Percentiles rank a stretch among this genome's conserved stretches.
phyloP scores from a whole-genome alignment of 2,329 filamentous ascomycete genomes.

The Cadophora sp. region DNA sequence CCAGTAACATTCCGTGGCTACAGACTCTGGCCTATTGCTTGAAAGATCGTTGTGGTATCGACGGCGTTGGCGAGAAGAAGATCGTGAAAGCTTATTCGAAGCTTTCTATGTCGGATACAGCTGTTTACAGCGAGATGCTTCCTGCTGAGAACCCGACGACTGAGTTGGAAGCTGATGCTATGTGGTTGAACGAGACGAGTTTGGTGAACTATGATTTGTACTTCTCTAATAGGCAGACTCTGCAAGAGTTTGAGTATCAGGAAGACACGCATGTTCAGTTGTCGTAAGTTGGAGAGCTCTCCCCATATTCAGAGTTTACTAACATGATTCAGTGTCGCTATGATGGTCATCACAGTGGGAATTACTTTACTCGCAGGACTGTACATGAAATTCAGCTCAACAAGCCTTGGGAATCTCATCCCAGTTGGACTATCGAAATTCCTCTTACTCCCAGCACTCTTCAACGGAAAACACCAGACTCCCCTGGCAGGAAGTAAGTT shows the following conservation, averaged over 20 bases:
- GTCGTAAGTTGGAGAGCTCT: constrained; percentile 5
- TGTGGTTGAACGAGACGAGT: constrained; percentile 24
- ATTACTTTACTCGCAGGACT: constrained; percentile 1
- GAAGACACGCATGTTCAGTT: constrained; percentile 21
- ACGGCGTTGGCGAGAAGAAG: constrained; percentile 14
- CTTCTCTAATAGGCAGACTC: constrained; percentile 15
- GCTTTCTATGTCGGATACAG: constrained; percentile 7
- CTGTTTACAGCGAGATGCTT: constrained; percentile 13
- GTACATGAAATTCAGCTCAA: constrained; percentile 9
- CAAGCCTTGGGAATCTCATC: constrained; percentile 9
- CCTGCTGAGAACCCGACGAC: constrained; percentile 13
- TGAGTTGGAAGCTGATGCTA: constrained; percentile 19
- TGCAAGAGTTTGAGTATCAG: constrained; percentile 24
- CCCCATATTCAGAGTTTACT: background rate
- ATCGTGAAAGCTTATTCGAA: constrained; percentile 14
- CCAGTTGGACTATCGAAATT: constrained; percentile 16
- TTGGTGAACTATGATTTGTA: constrained; percentile 17
- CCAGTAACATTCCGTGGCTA: constrained; percentile 18
- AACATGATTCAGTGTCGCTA: background rate
- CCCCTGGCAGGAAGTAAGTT: constrained; percentile 18
- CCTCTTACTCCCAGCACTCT: constrained; percentile 19
- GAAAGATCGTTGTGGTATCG: constrained; percentile 8
- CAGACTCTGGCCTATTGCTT: constrained; percentile 23
- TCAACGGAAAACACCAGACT: constrained; percentile 18
- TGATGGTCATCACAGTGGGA: constrained; percentile 15